Evolutionary conservation across 2,329 filamentous ascomycete genomes (phyloP), one percentile per base, ranked within the genome.

Genomic region (Neodidymelliopsis sp.): DNA sequence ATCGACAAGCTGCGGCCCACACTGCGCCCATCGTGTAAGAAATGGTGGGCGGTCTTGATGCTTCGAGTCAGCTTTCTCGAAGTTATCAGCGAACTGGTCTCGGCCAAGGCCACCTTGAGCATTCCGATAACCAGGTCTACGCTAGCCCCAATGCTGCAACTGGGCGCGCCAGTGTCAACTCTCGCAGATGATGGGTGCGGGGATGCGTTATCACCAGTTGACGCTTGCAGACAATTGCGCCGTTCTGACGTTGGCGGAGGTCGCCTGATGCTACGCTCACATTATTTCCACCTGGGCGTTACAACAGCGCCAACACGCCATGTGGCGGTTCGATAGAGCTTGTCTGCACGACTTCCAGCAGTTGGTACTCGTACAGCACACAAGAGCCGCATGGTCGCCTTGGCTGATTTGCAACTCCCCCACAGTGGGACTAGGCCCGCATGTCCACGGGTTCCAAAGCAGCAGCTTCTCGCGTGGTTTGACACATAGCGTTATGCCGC

Each of bases 41-140:
- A 39, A 35, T 31, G 30, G 54, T 49, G 46, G 46, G 50, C 54
- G 20, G 29, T 45, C 50, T 31, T 25, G 13, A 27, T 22, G 10
- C 16, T 57, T 57, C 47, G 47, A 57, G 33, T 62, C 48, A 38
- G 41, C 19, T 38, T 41, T 57, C 49, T 49, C 47, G 27, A 54
- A 57, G 48, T 42, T 59, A 56, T 63, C 59, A 54, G 42, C 18
- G 44, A 44, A 13, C 35, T 11, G 11, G 16, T 22, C 30, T 31
- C 11, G 35, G 41, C 35, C 40, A 44, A 44, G 47, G 11, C 8
- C 43, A 52, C 43, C 45, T 34, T 36, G 38, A 46, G 46, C 34
- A 54, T 49, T 56, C 61, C 59, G 61, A 63, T 63, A 60, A 59
- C 58, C 61, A 62, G 61, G 59, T 63, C 33, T 31, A 28, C 60